Conservation (phyloP, 345 rosid genomes). For the Brassica cretica region DNA sequence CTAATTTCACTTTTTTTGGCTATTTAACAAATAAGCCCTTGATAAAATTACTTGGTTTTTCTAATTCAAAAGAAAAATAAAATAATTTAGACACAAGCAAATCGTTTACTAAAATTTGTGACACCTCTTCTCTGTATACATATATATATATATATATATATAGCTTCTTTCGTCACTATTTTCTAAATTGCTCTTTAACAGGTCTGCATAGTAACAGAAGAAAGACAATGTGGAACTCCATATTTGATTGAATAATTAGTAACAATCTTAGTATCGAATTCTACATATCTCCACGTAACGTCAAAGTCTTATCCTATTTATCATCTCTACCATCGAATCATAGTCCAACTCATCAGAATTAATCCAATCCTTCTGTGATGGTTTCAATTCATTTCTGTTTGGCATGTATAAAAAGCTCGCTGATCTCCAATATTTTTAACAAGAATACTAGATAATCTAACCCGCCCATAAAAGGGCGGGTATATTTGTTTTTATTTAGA, state of each 20-base stretch:
- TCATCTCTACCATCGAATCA: neutral
- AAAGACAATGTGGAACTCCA: neutral
- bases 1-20: no score
- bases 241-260: neutral
- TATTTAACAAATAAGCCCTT: no score
- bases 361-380: neutral
- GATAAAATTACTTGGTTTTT: no score
- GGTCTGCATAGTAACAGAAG: neutral
- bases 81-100: neutral
- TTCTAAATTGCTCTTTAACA: neutral
- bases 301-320: neutral
- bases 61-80: no score
- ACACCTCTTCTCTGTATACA: neutral
- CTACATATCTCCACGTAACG: neutral
- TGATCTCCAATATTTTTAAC: neutral
- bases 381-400: conserved; percentile 2
- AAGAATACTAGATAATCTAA: neutral
- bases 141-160: neutral
- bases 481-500: no score
- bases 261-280: neutral
- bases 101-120: neutral
- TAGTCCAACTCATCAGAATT: neutral
- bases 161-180: neutral
- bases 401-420: neutral
- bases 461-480: no score